Conservation (phyloP, 1,139 yeast genomes). For the Debaryomycetaceae sp. region DNA sequence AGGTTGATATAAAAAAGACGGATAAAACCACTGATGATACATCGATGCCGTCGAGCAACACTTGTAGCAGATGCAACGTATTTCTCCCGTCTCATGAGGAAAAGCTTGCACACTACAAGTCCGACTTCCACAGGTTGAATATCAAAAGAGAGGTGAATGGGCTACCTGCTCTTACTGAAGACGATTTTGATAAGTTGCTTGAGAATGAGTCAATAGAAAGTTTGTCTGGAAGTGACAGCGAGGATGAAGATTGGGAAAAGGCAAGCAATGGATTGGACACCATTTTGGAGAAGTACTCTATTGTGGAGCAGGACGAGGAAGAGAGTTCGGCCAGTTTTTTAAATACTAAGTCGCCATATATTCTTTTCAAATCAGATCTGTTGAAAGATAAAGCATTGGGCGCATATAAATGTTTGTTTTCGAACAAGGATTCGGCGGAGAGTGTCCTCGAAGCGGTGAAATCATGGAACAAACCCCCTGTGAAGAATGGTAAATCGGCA, state of each 20-base stretch:
- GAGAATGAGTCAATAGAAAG: conserved; percentile 53
- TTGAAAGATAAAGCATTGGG: conserved; percentile 57
- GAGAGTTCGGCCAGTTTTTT: conserved; percentile 46
- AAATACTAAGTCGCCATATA: conserved; percentile 62
- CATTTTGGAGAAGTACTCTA: conserved; percentile 29
- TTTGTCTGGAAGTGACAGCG: conserved; percentile 48
- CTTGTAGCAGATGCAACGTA: conserved; percentile 13
- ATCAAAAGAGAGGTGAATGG: conserved; percentile 50
- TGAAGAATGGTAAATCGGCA: conserved; percentile 50
- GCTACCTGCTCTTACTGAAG: conserved; percentile 48
- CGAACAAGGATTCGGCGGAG: conserved; percentile 22
- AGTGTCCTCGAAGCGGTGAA: conserved; percentile 44
- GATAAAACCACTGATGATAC: not conserved
- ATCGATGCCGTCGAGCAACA: not conserved
- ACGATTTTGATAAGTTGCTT: conserved; percentile 55
- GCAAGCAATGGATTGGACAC: conserved; percentile 19
- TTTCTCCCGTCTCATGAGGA: conserved; percentile 16
- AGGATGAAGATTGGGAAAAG: conserved; percentile 15
- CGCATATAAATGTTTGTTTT: conserved; percentile 65
- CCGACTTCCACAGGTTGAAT: conserved; percentile 62
- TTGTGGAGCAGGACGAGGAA: conserved; percentile 16
- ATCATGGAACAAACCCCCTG: conserved; percentile 23
- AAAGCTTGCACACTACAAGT: conserved; percentile 51
- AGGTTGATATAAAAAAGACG: conserved; percentile 1
- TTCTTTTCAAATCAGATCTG: conserved; percentile 49